Conservation (phyloP, 2,329 filamentous ascomycete genomes). For the Helicocarpus griseus region DNA sequence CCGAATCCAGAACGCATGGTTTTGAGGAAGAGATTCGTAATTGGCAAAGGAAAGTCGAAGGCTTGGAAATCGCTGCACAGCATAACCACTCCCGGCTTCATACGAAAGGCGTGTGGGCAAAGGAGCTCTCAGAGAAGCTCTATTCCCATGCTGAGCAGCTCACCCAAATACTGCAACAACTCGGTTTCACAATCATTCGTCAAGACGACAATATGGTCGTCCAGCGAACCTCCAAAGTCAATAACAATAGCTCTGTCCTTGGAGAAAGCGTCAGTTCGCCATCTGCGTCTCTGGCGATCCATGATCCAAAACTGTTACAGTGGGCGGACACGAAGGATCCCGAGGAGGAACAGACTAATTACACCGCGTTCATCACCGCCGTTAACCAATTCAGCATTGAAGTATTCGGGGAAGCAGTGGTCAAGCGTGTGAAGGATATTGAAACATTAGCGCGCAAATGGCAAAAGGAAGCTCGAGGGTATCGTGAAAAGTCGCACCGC, state of each 20-base stretch:
- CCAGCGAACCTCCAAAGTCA: constrained; percentile 56
- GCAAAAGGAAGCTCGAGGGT: constrained; percentile 76
- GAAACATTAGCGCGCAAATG: constrained; percentile 90
- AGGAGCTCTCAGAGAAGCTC: constrained; percentile 73
- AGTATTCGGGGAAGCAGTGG: constrained; percentile 71
- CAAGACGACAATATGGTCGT: constrained; percentile 65
- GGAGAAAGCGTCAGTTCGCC: constrained; percentile 29
- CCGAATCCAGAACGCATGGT: constrained; percentile 65
- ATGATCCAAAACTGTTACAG: constrained; percentile 63
- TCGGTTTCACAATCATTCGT: constrained; percentile 73
- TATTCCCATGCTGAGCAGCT: constrained; percentile 78
- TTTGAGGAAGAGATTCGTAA: constrained; percentile 66
- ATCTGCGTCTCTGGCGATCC: constrained; percentile 25
- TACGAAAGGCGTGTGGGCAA: constrained; percentile 60
- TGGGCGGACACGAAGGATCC: constrained; percentile 67
- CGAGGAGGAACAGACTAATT: constrained; percentile 62
- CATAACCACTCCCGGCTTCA: constrained; percentile 49
- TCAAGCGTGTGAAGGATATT: constrained; percentile 84
- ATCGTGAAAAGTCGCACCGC: constrained; percentile 75
- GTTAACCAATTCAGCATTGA: constrained; percentile 76
- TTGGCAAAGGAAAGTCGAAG: constrained; percentile 50
- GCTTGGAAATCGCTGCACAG: constrained; percentile 23
- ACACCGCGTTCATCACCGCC: constrained; percentile 61
- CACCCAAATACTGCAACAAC: constrained; percentile 70
- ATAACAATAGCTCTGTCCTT: constrained; percentile 23